Evolutionary conservation across 306 rosid species (phyloP), one percentile per base, ranked within the genome.

Genomic region (Inga oerstediana): DNA sequence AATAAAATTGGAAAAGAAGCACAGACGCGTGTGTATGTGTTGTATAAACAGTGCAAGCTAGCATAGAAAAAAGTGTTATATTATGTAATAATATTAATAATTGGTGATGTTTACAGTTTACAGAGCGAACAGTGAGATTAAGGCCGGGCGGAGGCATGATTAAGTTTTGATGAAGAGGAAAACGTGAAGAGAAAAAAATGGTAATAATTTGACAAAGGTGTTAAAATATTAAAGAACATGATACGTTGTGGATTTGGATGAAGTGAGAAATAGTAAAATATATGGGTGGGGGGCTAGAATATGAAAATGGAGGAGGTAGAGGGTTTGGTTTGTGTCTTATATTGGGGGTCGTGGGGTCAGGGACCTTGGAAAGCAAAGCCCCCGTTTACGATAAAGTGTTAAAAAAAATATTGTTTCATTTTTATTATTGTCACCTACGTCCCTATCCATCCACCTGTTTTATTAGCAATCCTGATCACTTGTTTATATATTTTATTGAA

Each of bases 281-380:
- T 22, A 30, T 43, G 75, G 22, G 24, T 8, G 56, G 37, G 56
- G 48, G 5, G 5, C 0, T 41, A 8, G 37, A 22, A 44, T 45
- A 45, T 24, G 59, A 72, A 72, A 72, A 45, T 9, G 67, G 16
- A n/a, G 76, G 76, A 22, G 32, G 34, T 20, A 32, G 39, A 22
- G 32, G 76, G 76, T 71, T 71, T 71, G 75, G 75, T 71, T 44
- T 71, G 14, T 71, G 75, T 71, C 75, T 44, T 44, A 22, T 72
- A 22, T 46, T 22, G 11, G 41, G 39, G 19, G 22, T 15, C 16
- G 59, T 72, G 59, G 76, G 76, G 76, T 24, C 76, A 22, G 34
- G 45, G 76, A 72, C 76, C n/a, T 45, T 22, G 37, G 32, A 72
- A 41, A 72, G 37, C 12, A 44, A 72, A 1, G 56, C 10, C 34